Evolutionary conservation across 2,329 filamentous ascomycete species (phyloP).

Genomic region (Fusarium hostae): DNA sequence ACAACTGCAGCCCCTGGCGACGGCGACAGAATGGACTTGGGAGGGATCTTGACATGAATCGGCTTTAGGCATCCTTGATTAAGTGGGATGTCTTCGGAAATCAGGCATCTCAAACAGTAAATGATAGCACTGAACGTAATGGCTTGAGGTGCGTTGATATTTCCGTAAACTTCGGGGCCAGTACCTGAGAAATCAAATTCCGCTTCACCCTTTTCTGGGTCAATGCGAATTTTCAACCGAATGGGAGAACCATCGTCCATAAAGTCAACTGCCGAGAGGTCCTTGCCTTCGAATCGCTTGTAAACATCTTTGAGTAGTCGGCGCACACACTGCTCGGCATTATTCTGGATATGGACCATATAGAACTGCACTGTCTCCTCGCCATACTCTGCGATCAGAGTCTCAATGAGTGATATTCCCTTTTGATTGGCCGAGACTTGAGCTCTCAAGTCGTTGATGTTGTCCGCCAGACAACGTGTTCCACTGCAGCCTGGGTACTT

Average conservation of each 20-base stretch:
- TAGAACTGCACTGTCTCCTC: conserved; percentile 84
- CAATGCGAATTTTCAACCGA: conserved; percentile 77
- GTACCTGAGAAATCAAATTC: conserved; percentile 85
- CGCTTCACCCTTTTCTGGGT: conserved; percentile 78
- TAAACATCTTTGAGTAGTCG: conserved; percentile 77
- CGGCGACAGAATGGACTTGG: conserved; percentile 78
- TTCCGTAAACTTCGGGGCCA: conserved; percentile 81
- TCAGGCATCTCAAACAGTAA: conserved; percentile 83
- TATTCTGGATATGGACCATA: conserved; percentile 83
- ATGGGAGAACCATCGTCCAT: conserved; percentile 90
- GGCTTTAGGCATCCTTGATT: conserved; percentile 86
- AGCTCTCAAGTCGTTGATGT: conserved; percentile 84
- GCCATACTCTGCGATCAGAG: conserved; percentile 80
- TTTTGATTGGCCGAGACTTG: conserved; percentile 88
- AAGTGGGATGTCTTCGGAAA: conserved; percentile 82
- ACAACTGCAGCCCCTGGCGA: conserved; percentile 83
- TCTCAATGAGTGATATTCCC: conserved; percentile 82
- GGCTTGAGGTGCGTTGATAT: conserved; percentile 83
- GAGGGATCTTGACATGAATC: conserved; percentile 78
- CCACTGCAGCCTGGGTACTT: conserved; percentile 81
- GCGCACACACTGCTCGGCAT: conserved; percentile 79
- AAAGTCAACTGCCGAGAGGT: conserved; percentile 77
- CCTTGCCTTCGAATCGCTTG: conserved; percentile 75
- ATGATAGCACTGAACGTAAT: conserved; percentile 90
- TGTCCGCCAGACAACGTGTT: conserved; percentile 81